A percentile compares a stretch with the other conserved stretches of the same genome.
Conservation (phyloP, 2,329 filamentous ascomycete species). For the Madurella fahalii region DNA sequence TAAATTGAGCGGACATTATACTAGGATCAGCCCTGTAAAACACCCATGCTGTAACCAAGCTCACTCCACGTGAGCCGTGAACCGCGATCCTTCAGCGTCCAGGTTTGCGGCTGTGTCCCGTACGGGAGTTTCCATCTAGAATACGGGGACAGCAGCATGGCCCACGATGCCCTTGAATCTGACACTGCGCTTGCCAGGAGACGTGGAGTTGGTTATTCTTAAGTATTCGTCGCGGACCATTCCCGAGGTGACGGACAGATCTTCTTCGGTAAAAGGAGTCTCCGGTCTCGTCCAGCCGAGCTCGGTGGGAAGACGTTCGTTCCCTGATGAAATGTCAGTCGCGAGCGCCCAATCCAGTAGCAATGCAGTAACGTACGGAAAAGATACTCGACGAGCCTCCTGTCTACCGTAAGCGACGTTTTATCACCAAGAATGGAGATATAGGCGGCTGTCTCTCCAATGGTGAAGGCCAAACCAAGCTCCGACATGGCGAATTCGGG, state of each 20-base stretch:
- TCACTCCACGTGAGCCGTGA: too few relatives aligned
- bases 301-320: slow-evolving; percentile 22
- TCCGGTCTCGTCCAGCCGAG: slow-evolving; percentile 21
- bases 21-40: too few relatives aligned
- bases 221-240: neutral
- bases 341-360: neutral
- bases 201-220: neutral
- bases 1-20: too few relatives aligned
- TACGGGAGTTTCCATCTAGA: too few relatives aligned
- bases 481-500: slow-evolving; percentile 45
- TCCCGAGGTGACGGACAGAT: neutral
- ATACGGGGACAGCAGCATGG: neutral
- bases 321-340: slow-evolving; percentile 11
- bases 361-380: slow-evolving; percentile 35
- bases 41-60: too few relatives aligned
- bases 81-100: too few relatives aligned
- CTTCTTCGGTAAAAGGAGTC: neutral
- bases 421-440: slow-evolving; percentile 48
- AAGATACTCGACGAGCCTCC: slow-evolving; percentile 41
- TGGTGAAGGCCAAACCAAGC: slow-evolving; percentile 40
- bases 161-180: neutral
- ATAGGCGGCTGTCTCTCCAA: slow-evolving; percentile 48
- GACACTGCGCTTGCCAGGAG: neutral
- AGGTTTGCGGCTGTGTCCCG: too few relatives aligned
- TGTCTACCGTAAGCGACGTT: slow-evolving; percentile 35